Percentiles rank a stretch among this genome's conserved stretches.
These are phyloP conservation scores for Penicillium daleae DNA, from an alignment of 495 filamentous ascomycete genomes.

Conservation along the genomic window DNA sequence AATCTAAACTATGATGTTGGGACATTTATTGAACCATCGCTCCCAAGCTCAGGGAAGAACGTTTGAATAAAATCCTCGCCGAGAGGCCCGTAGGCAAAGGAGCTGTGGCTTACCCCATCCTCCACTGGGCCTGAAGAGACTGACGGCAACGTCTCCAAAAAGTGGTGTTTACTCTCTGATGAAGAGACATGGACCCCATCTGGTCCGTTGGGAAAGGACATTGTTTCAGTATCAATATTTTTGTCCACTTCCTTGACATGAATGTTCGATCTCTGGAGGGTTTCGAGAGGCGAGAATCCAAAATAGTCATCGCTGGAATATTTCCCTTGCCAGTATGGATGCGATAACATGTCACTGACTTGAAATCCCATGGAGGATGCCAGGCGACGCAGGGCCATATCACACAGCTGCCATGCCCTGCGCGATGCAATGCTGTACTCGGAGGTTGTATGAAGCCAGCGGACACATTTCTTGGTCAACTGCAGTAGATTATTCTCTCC, in stretches of 20 bases:
- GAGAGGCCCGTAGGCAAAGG: neutral
- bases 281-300: neutral
- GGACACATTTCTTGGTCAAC: slow-evolving; percentile 54
- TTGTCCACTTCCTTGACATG: neutral
- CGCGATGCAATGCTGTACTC: slow-evolving; percentile 50
- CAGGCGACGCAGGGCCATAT: neutral
- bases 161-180: neutral
- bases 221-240: neutral
- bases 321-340: neutral
- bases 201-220: neutral
- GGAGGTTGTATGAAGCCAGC: slow-evolving; percentile 57
- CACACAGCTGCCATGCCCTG: slow-evolving; percentile 51
- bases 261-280: neutral
- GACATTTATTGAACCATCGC: neutral
- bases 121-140: neutral
- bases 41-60: slow-evolving; percentile 1
- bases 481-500: slow-evolving; percentile 48
- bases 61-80: neutral
- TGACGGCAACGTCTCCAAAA: neutral
- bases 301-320: neutral
- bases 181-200: neutral
- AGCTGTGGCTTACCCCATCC: neutral
- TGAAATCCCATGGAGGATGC: neutral
- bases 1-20: neutral
- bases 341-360: slow-evolving; percentile 2